Evolutionary conservation across 345 rosid species (phyloP).

Genomic region (Erodium maritimum): DNA sequence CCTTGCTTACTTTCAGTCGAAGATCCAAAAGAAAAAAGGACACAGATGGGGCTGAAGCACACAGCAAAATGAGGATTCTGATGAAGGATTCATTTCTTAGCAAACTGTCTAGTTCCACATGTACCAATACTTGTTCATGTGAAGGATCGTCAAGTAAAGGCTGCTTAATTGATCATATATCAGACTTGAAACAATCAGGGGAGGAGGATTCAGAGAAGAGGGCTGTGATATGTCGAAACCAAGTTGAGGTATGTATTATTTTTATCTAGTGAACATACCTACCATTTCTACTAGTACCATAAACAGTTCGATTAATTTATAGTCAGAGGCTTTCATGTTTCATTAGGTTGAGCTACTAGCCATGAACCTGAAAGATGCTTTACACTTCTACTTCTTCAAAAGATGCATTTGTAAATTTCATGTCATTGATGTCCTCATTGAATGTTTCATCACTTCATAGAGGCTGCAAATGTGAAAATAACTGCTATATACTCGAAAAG

Average conservation of each 20-base stretch:
- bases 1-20: slow-evolving; percentile 30
- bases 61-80: not conserved
- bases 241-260: slow-evolving; percentile 10
- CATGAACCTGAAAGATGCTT: not conserved
- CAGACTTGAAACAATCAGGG: slow-evolving; percentile 1
- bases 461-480: too few relatives aligned
- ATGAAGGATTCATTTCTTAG: slow-evolving; percentile 6
- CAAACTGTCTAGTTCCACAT: slow-evolving; percentile 7
- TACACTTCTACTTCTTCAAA: not conserved
- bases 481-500: not conserved
- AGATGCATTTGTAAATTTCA: not conserved
- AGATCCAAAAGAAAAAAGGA: slow-evolving; percentile 21
- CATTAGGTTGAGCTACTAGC: not conserved
- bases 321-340: not conserved
- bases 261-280: not conserved
- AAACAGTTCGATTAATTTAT: not conserved
- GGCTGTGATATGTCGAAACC: slow-evolving; percentile 1
- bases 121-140: slow-evolving; percentile 1
- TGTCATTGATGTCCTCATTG: not conserved
- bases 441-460: too few relatives aligned
- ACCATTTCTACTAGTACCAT: not conserved
- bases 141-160: slow-evolving; percentile 10
- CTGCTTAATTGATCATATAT: slow-evolving; percentile 3
- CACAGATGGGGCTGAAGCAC: slow-evolving; percentile 6
- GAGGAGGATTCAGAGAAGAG: slow-evolving; percentile 7